Evolutionary conservation across 169 alveolate genomes (phyloP), one percentile per base, ranked within the genome.

Genomic region (Cryptosporidium tyzzeri): DNA sequence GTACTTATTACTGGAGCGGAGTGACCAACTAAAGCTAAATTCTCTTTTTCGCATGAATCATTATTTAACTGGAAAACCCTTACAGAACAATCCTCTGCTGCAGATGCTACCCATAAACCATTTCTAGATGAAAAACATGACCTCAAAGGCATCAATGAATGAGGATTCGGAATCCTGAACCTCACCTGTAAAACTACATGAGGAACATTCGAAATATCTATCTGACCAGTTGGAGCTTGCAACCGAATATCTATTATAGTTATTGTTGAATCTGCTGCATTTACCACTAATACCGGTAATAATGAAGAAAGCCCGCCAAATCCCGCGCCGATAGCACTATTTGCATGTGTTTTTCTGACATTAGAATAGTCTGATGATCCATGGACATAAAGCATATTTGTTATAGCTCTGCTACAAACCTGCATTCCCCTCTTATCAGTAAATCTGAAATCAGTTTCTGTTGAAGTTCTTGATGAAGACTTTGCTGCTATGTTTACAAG

Each of bases 1-100:
- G 94, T 95, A 26, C 96, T 92, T 85, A 95, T 95, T 33, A 95
- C 96, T 2, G 96, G 97, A 7, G 96, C 96, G 12, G 73, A 62
- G 48, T 80, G 89, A 3, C 89, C 75, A 16, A 69, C 37, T 29
- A 80, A 55, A 3, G 44, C 53, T 26, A 48, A 26, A 35, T 41
- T 39, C 35, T 80, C 89, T 48, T 62, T 80, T 21, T 80, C 89
- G 33, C 51, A 80, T 1, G 89, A 80, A 21, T 80, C 89, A 29
- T 44, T 48, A 29, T 65, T 58, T 18, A 80, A 62, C 55, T 59
- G 75, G 70, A 80, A 65, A 21, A 80, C 68, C 26, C 80, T 35
- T 9, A 80, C 95, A 71, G 85, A 65, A 31, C 85, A 33, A 55
- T 86, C 84, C 29, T 71, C 86, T 35, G 85, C 68, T 21, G 85